Percentiles rank a stretch among this genome's conserved stretches.
These are phyloP conservation scores for Stygiomarasmius scandens DNA, from an alignment of 1,284 basidiomycete genomes.

Conservation along the genomic window DNA sequence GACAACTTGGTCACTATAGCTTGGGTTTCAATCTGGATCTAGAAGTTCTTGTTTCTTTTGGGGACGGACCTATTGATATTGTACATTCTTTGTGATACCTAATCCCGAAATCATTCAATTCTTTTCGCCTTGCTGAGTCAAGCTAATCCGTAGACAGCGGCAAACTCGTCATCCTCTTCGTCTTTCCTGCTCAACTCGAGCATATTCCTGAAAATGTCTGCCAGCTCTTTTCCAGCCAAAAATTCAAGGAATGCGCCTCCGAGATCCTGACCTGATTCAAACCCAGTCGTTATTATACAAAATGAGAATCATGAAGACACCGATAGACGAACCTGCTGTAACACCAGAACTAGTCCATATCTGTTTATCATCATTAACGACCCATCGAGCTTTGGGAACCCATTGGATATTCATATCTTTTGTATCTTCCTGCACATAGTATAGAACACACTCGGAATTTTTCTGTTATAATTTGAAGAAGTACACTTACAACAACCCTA, in stretches of 20 bases:
- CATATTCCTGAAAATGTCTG: conserved; percentile 24
- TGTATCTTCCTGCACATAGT: conserved; percentile 23
- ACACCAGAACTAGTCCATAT: conserved; percentile 42
- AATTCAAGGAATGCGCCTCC: conserved; percentile 37
- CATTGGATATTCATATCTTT: conserved; percentile 29
- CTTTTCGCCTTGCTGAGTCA: conserved; percentile 4
- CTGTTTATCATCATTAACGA: conserved; percentile 36
- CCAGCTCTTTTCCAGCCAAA: conserved; percentile 32
- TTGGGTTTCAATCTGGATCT: too few species aligned
- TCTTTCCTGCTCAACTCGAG: conserved; percentile 31
- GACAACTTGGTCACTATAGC: too few species aligned
- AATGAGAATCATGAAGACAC: too few species aligned
- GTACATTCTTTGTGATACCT: too few species aligned
- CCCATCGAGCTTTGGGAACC: conserved; percentile 41
- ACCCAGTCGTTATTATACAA: too few species aligned
- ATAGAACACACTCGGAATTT: too few species aligned
- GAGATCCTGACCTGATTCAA: conserved; percentile 35
- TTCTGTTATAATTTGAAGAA: too few species aligned
- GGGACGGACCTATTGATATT: too few species aligned
- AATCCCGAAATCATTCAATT: too few species aligned
- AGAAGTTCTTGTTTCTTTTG: too few species aligned
- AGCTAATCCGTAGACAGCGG: conserved; percentile 29
- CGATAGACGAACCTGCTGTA: conserved; percentile 30
- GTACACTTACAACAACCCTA: conserved; percentile 17
- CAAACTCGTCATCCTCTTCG: conserved; percentile 38